phyloP scores from a whole-genome alignment of 306 rosid species.

The Hippophae rhamnoides region DNA sequence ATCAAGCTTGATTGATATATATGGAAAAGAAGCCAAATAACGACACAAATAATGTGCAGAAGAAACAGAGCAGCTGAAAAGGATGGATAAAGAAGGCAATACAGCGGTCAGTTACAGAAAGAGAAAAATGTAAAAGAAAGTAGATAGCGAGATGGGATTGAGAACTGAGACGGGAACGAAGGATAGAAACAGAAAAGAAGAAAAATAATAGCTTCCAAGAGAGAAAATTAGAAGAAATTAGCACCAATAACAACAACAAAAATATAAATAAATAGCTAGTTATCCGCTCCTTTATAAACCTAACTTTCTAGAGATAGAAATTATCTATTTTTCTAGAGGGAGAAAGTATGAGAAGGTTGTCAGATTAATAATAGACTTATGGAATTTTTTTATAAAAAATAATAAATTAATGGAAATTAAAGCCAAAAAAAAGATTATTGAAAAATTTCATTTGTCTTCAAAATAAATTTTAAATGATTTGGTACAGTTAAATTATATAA shows the following conservation, averaged over 20 bases:
- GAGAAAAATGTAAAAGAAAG: background rate
- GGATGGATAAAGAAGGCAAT: background rate
- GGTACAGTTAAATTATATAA: too few relatives aligned
- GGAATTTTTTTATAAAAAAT: too few relatives aligned
- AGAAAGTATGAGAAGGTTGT: too few relatives aligned
- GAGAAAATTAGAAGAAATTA: conserved; percentile 19
- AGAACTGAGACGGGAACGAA: background rate
- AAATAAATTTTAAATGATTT: too few relatives aligned
- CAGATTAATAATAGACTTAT: too few relatives aligned
- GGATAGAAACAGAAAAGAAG: background rate
- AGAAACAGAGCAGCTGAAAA: conserved; percentile 15
- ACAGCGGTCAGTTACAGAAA: background rate
- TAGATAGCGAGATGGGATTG: background rate
- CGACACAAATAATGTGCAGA: conserved; percentile 5
- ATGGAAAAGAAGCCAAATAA: conserved; percentile 6
- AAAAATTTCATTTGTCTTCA: too few relatives aligned
- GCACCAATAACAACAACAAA: conserved; percentile 20
- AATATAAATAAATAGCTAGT: conserved; percentile 16
- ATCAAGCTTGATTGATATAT: conserved; percentile 13
- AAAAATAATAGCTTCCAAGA: conserved; percentile 2
- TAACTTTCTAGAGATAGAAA: conserved; percentile 6
- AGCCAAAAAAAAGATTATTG: too few relatives aligned
- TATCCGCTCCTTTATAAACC: conserved; percentile 22
- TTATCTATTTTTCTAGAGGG: too few relatives aligned
- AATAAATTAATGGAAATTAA: too few relatives aligned